Evolutionary conservation across 495 filamentous ascomycete genomes (phyloP), one percentile per base, ranked within the genome.

Genomic region (Evansstolkia leycettana): DNA sequence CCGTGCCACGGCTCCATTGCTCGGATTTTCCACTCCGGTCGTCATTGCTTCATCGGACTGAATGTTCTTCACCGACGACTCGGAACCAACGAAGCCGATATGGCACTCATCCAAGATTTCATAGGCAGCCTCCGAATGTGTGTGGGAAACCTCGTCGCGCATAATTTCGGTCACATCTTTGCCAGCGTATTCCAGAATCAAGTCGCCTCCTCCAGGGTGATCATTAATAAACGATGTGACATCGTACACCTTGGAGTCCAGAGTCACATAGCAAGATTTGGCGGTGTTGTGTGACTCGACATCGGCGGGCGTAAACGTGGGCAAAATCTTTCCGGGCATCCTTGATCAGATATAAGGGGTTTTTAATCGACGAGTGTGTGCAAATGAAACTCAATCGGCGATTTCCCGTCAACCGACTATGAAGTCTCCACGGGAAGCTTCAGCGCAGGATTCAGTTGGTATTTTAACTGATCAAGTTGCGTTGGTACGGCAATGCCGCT

Each of bases 191-290:
- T 93, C 80, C 31, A 96, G 67, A 37, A 99, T 77, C 39, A 96
- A 55, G 39, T 95, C 84, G 46, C 73, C 74, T 37, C 92, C 92
- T 41, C 89, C 92, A 23, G 92, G 92, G 55, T 99, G 92, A 40
- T 82, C 75, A 31, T 80, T 69, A 36, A 95, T 52, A 49, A 99
- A 99, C 17, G 76, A 67, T 16, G 92, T 94, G 40, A 99, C 72
- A 69, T 99, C 86, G 72, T 85, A 96, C 46, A 96, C 90, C 44
- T 88, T 89, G 17, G 69, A 70, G 23, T 85, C 90, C 28, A 94
- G 56, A 0, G 84, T 88, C 43, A 99, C 85, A 67, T 86, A 99
- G 70, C 92, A 96, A 15, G 84, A 92, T 54, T 87, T 78, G 26
- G 54, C 58, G 31, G 70, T 79, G 49, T 85, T 92, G 55, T 89